Base-by-base conservation (phyloP, 768 basidiomycete species). In the Kwoniella newhampshirensis region DNA sequence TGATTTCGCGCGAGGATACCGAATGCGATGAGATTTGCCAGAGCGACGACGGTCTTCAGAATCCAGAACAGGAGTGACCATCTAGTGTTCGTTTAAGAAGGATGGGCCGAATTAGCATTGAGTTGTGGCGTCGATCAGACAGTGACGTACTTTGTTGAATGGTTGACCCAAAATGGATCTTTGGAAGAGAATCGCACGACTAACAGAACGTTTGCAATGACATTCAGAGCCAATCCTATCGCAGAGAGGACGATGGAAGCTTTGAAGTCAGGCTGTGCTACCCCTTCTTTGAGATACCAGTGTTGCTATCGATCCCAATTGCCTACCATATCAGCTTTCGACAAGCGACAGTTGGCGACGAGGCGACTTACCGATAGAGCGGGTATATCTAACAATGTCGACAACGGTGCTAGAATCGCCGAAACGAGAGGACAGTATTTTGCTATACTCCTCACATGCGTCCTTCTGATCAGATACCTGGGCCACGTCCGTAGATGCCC, bases 361-460 rank as follows among this genome's bases (percentile, higher is more conserved):
- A 23, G 0, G 2, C 17, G 2, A 64, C 68, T 62, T 51, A 76
- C 73, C 6, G 68, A 66, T 20, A 78, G 55, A 2, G 76, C 77
- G 4, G 78, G 78, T 23, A 78, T 77, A 46, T 78, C 76, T 12
- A 77, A 46, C 40, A 78, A 58, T n/a, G 75, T 77, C 3, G 71
- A 64, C 7, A 78, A 58, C 2, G 78, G 78, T 5, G 78, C 77
- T 4, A 76, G 47, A 23, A 78, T 64, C 13, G 77, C 75, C 0
- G 75, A 68, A 17, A 76, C 52, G 25, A 78, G 54, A 2, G 76
- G 77, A 51, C 64, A 66, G 41, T 69, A 66, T 27, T 67, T 62
- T 21, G 61, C 61, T 35, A 70, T 49, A 18, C 35, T 51, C 39
- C 36, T 63, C 1, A 60, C 15, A 21, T 32, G 51, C 11, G 41